Percentiles rank a stretch among this genome's conserved stretches.
These are phyloP conservation scores for Thalassiosira hispida DNA, from an alignment of 352 stramenopile species.

Conservation along the genomic window DNA sequence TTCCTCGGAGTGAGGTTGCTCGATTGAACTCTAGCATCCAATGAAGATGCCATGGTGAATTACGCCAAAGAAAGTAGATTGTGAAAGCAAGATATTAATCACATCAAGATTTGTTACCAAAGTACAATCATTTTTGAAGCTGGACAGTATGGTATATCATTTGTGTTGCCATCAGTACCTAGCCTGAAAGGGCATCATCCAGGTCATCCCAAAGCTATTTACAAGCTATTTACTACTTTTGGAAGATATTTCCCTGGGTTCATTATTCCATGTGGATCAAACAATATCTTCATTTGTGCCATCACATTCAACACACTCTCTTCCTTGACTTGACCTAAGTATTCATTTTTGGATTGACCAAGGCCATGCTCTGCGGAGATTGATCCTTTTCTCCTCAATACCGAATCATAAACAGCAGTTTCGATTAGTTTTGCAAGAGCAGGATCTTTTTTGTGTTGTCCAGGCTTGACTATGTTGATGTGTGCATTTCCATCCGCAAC, in stretches of 20 bases:
- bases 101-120: no score
- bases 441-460: conserved; percentile 48
- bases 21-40: no score
- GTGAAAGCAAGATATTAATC: no score
- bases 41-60: no score
- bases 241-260: conserved; percentile 94
- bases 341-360: conserved; percentile 92
- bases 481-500: conserved; percentile 97
- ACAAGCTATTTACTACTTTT: conserved; percentile 16
- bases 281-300: conserved; percentile 91
- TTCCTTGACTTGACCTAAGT: conserved; percentile 88
- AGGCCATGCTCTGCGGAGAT: conserved; percentile 98
- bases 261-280: conserved; percentile 95
- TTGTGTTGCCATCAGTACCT: no score
- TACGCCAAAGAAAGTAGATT: no score
- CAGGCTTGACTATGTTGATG: conserved; percentile 89
- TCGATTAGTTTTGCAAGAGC: conserved; percentile 61
- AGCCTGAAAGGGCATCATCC: no score
- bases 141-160: no score
- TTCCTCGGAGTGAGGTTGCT: no score
- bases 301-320: conserved; percentile 89
- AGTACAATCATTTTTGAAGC: no score
- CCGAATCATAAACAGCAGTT: conserved; percentile 76
- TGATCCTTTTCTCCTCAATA: conserved; percentile 86
- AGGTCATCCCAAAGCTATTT: no score